Percentiles rank a stretch among this genome's conserved stretches.
Conservation (phyloP, 164 flowering plant genomes). For the Magnolia changhungtana region DNA sequence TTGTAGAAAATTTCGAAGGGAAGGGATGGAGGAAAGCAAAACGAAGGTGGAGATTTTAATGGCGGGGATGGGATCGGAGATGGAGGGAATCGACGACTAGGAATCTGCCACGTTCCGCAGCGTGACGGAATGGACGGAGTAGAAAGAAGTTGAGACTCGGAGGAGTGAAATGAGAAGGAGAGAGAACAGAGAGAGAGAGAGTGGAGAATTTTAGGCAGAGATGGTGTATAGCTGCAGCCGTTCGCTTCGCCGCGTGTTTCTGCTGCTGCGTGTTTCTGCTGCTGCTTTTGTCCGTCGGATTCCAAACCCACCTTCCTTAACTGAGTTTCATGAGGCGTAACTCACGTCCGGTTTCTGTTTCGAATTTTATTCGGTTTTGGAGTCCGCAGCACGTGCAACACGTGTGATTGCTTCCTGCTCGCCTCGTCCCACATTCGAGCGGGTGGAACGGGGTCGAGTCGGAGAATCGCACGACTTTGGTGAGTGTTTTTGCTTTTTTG, state of each 20-base stretch:
- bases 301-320: neutral
- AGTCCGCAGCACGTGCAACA: conserved; percentile 3
- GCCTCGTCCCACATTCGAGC: neutral
- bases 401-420: neutral
- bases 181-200: neutral
- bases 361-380: neutral
- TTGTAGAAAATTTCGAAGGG: neutral
- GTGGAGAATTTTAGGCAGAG: neutral
- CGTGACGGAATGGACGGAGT: no score
- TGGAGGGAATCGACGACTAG: neutral
- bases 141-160: conserved; percentile 2
- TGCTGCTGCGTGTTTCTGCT: neutral
- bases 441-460: neutral
- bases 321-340: neutral
- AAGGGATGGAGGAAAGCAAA: neutral
- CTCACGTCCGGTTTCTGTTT: neutral
- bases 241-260: conserved; percentile 9
- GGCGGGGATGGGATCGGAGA: neutral
- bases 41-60: neutral
- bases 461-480: no score
- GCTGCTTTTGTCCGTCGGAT: conserved; percentile 3
- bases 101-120: neutral
- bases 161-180: neutral
- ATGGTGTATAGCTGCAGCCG: neutral
- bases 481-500: no score